These are phyloP conservation scores for Mikania micrantha DNA, from an alignment of 129 eudicot genomes.

Conservation along the genomic window DNA sequence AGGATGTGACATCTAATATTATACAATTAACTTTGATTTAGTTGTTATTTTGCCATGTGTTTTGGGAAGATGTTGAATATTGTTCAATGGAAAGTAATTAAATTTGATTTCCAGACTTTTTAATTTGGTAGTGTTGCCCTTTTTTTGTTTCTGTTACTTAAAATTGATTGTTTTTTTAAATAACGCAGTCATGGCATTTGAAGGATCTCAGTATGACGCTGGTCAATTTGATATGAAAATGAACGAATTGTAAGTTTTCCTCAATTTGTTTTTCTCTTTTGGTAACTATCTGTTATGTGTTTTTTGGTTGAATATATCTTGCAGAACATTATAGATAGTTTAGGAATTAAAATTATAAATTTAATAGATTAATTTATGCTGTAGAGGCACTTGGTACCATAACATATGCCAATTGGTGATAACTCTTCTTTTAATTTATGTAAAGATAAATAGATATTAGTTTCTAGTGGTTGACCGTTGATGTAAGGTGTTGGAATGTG, in stretches of 20 bases:
- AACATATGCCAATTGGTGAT: neutral
- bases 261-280: neutral
- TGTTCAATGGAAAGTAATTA: neutral
- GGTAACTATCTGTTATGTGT: neutral
- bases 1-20: neutral
- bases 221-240: slow-evolving; percentile 40
- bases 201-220: slow-evolving; percentile 40
- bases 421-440: neutral
- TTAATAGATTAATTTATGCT: neutral
- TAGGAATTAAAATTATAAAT: neutral
- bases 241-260: slow-evolving; percentile 35
- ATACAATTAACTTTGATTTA: neutral
- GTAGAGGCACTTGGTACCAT: neutral
- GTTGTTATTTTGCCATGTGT: neutral
- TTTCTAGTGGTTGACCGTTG: neutral
- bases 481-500: neutral
- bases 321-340: neutral
- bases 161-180: neutral
- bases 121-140: neutral
- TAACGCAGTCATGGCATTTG: slow-evolving; percentile 4
- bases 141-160: neutral
- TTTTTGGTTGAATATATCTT: neutral
- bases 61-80: neutral
- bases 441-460: neutral
- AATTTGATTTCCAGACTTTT: neutral